These are phyloP conservation scores for Areca catechu DNA, from an alignment of 176 grass and related monocot species.

Conservation along the genomic window DNA sequence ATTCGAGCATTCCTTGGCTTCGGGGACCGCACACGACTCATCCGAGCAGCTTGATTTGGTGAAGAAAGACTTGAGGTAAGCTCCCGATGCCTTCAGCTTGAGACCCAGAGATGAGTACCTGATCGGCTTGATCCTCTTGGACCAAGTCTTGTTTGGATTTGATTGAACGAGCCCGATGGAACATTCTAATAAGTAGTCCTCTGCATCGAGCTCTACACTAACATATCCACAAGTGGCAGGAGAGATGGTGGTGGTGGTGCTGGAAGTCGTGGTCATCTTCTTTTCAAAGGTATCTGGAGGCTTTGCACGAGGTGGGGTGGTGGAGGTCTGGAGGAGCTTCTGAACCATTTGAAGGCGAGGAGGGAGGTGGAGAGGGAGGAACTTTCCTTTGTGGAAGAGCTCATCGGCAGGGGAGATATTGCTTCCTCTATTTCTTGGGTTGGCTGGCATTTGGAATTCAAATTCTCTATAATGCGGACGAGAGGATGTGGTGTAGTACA, in stretches of 20 bases:
- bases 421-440: slow-evolving; percentile 8
- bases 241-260: neutral
- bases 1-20: neutral
- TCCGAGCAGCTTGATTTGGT: slow-evolving; percentile 3
- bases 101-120: slow-evolving; percentile 26
- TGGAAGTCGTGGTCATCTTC: slow-evolving; percentile 2
- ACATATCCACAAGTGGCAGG: no score
- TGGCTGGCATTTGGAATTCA: slow-evolving; percentile 46
- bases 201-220: no score
- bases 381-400: slow-evolving; percentile 94
- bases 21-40: neutral
- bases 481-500: slow-evolving; percentile 20
- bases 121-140: slow-evolving; percentile 57
- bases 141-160: slow-evolving; percentile 46
- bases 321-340: slow-evolving; percentile 46
- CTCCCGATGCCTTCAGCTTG: slow-evolving; percentile 58
- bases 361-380: slow-evolving; percentile 70
- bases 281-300: neutral
- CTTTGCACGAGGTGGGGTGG: no score
- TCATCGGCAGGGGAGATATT: slow-evolving; percentile 68
- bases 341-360: slow-evolving; percentile 70
- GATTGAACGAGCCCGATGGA: neutral
- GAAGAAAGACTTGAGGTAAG: slow-evolving; percentile 74
- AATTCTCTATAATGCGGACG: slow-evolving; percentile 27
- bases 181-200: neutral